Evolutionary conservation across 2,329 filamentous ascomycete genomes (phyloP), one percentile per base, ranked within the genome.

Genomic region (Aspergillus carbonarius): DNA sequence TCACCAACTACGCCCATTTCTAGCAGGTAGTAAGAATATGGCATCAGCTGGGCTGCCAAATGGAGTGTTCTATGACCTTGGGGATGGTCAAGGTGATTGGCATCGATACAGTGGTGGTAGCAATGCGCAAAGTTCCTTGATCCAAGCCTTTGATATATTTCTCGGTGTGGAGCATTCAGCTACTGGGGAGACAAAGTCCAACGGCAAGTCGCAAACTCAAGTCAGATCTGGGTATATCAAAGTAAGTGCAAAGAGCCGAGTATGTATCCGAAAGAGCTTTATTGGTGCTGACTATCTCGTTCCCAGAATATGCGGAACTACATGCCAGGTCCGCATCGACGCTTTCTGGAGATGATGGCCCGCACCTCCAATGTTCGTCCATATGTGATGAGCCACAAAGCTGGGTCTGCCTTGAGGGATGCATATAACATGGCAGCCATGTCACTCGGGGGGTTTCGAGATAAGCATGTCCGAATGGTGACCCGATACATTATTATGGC

Each of bases 1-100:
- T 63, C 78, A 83, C 55, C 73, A 76, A 18, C 78, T 84, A n/a
- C 76, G 82, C 1, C 81, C 81, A 0, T 77, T 81, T 53, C 66
- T 83, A 13, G 81, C 81, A 0, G 82, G 82, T 0, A 83, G 79
- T 60, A 83, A 82, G 70, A 81, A 82, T 55, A 83, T 83, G 81
- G 77, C 76, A 7, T 71, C 74, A 2, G 81, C 81, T 0, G 81
- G 81, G 3, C 65, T 83, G 30, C 80, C 81, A 0, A 73, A 76
- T 5, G 82, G 82, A 10, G 78, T 84, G 2, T 83, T 81, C 62
- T 84, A 83, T 61, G 81, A 83, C 54, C 70, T 79, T 39, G 81
- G 81, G 3, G 65, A 79, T 7, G 79, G 78, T 0, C 73, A 75
- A 37, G 81, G 80, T 1, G 69, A 77, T 12, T 84, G 81, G 81